Evolutionary conservation across 495 filamentous ascomycete species (phyloP).

Genomic region (Trichoderma asperelloides): DNA sequence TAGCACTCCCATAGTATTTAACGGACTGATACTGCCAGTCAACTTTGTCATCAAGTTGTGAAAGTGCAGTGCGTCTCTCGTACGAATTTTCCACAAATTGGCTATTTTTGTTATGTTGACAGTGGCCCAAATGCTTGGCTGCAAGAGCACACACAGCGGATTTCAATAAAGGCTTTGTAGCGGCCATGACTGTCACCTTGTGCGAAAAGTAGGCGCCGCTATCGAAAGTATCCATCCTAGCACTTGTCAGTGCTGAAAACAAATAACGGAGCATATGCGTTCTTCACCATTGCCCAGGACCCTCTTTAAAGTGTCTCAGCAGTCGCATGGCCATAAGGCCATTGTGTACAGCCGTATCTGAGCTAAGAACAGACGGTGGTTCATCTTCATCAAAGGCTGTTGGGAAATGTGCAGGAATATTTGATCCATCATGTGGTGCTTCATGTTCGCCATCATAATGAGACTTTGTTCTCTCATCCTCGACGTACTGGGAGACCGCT

Average conservation of each 20-base stretch:
- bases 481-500: neutral
- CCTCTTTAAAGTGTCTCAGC: neutral
- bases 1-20: neutral
- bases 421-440: neutral
- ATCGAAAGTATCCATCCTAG: conserved; percentile 3
- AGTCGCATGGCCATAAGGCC: neutral
- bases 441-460: neutral
- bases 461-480: neutral
- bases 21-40: conserved; percentile 2
- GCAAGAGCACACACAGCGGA: conserved; percentile 1
- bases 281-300: neutral
- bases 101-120: neutral
- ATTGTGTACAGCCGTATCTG: neutral
- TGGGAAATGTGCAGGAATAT: neutral
- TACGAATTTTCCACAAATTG: neutral
- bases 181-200: neutral
- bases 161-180: neutral
- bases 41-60: neutral
- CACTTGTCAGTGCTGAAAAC: neutral
- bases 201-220: neutral
- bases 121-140: neutral
- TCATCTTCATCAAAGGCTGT: neutral
- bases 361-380: neutral
- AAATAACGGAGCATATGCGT: neutral
- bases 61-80: neutral